Base-by-base conservation (phyloP, 208 protist genomes). In the Wallacemonas sp. region DNA sequence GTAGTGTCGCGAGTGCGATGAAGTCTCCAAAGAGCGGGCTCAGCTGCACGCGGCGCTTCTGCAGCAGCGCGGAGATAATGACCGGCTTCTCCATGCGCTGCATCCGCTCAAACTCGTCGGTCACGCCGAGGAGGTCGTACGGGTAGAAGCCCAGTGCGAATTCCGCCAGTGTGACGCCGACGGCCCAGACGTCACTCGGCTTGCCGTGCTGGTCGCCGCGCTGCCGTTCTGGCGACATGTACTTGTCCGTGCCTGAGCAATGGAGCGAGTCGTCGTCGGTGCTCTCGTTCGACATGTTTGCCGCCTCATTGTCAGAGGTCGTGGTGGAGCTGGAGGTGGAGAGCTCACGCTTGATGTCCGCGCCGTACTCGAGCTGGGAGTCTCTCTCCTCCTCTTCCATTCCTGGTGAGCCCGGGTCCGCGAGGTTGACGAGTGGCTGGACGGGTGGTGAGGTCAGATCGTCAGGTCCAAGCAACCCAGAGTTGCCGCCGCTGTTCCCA, bases 161-260 rank as follows among this genome's bases (percentile, higher is more conserved):
- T 69, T 97, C 86, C 0, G 87, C 90, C 17, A 96, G 80, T 0
- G 90, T 94, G 33, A 97, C 83, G 32, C 92, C 92, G 27, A 96
- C 79, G 11, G 92, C 88, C 90, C 92, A 97, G 34, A 97, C 85
- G 65, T 97, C 92, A 12, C 77, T 78, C 23, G 88, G 76, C 62
- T 81, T 85, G 29, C 87, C 85, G 68, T 97, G 84, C 49, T 60
- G 27, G 75, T 92, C 81, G 24, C 88, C 90, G 21, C 81, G 80
- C 55, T 95, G 87, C 47, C 92, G 77, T 72, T 97, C 89, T 0
- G 92, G 89, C 49, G 78, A 89, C 92, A 97, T 97, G 69, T 97
- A 97, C 63, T 85, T 80, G 32, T 87, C 71, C 21, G 92, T 95
- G n/a, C 92, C 92, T 12, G 81, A 90, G 78, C 86, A 92, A 33